These are phyloP conservation scores for Xylariomycetidae sp. DNA, from an alignment of 2,329 filamentous ascomycete genomes.

Conservation along the genomic window DNA sequence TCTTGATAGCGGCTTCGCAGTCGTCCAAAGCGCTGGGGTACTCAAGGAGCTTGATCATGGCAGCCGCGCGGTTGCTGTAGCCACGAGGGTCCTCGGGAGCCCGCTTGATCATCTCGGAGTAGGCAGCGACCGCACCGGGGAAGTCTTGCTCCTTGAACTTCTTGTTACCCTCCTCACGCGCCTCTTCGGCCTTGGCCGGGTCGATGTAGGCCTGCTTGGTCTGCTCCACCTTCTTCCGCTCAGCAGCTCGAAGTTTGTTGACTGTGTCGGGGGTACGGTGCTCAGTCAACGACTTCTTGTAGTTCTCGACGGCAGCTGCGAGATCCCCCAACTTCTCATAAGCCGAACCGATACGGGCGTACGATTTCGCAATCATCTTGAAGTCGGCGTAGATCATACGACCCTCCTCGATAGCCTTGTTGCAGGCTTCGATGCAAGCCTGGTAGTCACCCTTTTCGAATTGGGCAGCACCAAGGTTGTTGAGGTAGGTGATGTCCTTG, in stretches of 20 bases:
- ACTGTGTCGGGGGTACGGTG: constrained; percentile 93
- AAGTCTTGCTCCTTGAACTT: constrained; percentile 97
- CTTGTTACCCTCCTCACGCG: constrained; percentile 87
- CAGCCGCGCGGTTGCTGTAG: constrained; percentile 95
- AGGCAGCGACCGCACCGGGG: constrained; percentile 89
- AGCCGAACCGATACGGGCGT: constrained; percentile 86
- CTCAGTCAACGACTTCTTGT: constrained; percentile 90
- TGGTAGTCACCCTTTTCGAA: constrained; percentile 96
- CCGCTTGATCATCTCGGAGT: constrained; percentile 95
- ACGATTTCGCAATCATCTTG: constrained; percentile 98
- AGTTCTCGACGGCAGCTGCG: constrained; percentile 75
- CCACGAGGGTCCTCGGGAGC: constrained; percentile 87
- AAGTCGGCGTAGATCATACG: constrained; percentile 89
- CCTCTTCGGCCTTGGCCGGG: constrained; percentile 88
- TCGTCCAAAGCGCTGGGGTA: constrained; percentile 92
- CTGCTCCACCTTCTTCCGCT: constrained; percentile 75
- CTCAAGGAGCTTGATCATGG: constrained; percentile 92
- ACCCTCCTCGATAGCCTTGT: constrained; percentile 83
- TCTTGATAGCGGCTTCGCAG: constrained; percentile 86
- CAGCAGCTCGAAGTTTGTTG: constrained; percentile 82
- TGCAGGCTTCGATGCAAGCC: constrained; percentile 78
- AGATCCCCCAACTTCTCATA: constrained; percentile 88
- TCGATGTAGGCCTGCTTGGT: constrained; percentile 79
- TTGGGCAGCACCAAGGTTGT: constrained; percentile 88
- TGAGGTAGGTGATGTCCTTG: constrained; percentile 97